Evolutionary conservation across 108 stramenopile genomes (phyloP).

Genomic region (Fragilariopsis cylindrus): DNA sequence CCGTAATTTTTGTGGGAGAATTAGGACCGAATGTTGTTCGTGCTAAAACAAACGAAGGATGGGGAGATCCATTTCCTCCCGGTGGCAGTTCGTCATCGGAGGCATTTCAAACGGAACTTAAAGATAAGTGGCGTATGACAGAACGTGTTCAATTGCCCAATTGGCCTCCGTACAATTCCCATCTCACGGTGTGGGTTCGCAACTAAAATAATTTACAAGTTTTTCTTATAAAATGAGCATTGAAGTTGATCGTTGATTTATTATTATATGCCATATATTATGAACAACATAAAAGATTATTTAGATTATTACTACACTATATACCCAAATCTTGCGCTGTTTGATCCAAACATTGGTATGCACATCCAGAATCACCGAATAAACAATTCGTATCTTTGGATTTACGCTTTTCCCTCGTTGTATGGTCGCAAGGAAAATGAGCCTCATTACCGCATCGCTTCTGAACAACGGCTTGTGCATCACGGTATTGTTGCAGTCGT

Average conservation of each 20-base stretch:
- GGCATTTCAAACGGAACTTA: not conserved
- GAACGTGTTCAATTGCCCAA: not conserved
- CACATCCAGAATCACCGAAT: not conserved
- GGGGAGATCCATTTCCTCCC: constrained; percentile 11
- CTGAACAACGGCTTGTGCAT: constrained; percentile 3
- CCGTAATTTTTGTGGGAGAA: constrained; percentile 7
- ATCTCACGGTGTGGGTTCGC: constrained; percentile 1
- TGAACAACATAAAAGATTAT: too few relatives aligned
- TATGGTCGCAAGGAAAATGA: not conserved
- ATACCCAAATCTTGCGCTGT: too few relatives aligned
- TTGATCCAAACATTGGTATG: not conserved
- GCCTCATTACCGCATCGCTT: not conserved
- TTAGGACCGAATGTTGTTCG: not conserved
- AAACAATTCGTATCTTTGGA: not conserved
- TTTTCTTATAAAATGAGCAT: too few relatives aligned
- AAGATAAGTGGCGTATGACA: not conserved
- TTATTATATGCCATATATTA: too few relatives aligned
- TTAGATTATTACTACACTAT: too few relatives aligned
- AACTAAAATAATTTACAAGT: too few relatives aligned
- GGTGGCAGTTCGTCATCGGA: constrained; percentile 6
- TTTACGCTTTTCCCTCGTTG: not conserved
- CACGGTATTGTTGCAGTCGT: constrained; percentile 23
- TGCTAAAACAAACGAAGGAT: not conserved
- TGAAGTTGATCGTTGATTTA: too few relatives aligned
- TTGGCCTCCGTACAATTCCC: constrained; percentile 15